Conservation (phyloP, 768 basidiomycete genomes). For the Termitomyces sp. region DNA sequence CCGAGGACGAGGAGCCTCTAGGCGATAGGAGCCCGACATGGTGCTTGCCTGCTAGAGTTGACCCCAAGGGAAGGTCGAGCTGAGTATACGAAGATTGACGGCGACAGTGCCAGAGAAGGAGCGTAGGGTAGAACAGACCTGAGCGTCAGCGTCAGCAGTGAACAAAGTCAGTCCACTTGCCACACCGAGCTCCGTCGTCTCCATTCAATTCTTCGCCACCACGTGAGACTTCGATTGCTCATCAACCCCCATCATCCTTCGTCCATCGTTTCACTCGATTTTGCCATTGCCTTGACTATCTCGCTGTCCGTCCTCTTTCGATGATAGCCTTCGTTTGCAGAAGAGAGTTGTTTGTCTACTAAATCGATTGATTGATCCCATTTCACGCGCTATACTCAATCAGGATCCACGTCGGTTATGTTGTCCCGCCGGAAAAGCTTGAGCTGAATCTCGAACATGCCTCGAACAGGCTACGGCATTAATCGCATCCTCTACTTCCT, state of each 20-base stretch:
- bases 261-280: not conserved
- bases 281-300: not conserved
- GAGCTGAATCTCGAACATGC: not conserved
- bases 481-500: not conserved
- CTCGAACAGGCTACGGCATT: not conserved
- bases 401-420: not conserved
- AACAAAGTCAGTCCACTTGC: constrained; percentile 8
- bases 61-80: constrained; percentile 14
- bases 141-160: constrained; percentile 10
- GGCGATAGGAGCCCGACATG: constrained; percentile 59
- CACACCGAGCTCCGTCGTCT: not conserved
- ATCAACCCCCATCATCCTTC: constrained; percentile 1
- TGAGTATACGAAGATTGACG: constrained; percentile 5
- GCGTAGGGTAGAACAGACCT: constrained; percentile 1
- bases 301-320: not conserved
- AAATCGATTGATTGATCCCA: not conserved
- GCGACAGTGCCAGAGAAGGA: constrained; percentile 8
- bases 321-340: not conserved
- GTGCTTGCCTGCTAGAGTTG: not conserved
- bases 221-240: constrained; percentile 10
- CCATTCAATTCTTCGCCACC: constrained; percentile 4
- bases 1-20: constrained; percentile 59
- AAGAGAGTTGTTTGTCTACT: not conserved
- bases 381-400: not conserved
- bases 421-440: not conserved